A percentile compares a stretch with the other conserved stretches of the same genome.
These are phyloP conservation scores for Ceratocystis smalleyi DNA, from an alignment of 2,329 filamentous ascomycete genomes.

Conservation along the genomic window DNA sequence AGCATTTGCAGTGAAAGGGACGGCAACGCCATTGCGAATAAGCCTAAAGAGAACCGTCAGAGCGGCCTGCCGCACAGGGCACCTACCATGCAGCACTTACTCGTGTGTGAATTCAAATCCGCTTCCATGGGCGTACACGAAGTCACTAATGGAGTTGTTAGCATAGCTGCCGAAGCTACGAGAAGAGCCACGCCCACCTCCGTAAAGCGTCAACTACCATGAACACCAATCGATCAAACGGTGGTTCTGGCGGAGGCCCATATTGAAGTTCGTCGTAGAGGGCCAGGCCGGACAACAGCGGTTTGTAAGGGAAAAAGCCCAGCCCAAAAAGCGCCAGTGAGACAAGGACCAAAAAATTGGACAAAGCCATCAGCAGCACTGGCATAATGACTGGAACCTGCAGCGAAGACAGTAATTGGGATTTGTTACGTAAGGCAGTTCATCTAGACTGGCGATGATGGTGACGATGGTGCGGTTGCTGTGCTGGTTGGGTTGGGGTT, in stretches of 20 bases:
- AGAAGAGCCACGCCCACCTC: slow-evolving; percentile 39
- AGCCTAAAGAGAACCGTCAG: slow-evolving; percentile 38
- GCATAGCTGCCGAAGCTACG: neutral
- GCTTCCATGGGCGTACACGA: slow-evolving; percentile 69
- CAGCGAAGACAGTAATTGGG: neutral
- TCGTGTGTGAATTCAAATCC: slow-evolving; percentile 80
- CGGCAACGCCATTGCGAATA: slow-evolving; percentile 64
- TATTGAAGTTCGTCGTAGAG: slow-evolving; percentile 40
- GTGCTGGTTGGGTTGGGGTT: neutral
- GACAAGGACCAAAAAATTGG: slow-evolving; percentile 63
- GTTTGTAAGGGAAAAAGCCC: slow-evolving; percentile 97
- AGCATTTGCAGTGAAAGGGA: slow-evolving; percentile 91
- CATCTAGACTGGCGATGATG: neutral
- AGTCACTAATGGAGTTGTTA: slow-evolving; percentile 48
- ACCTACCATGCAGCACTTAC: slow-evolving; percentile 34
- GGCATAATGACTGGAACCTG: neutral
- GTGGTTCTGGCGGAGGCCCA: slow-evolving; percentile 43
- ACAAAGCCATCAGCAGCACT: slow-evolving; percentile 21
- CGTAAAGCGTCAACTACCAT: slow-evolving; percentile 95
- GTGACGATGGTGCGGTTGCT: neutral
- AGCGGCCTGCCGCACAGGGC: no score
- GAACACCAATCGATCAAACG: slow-evolving; percentile 82
- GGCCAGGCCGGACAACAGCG: slow-evolving; percentile 74
- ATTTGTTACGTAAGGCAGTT: neutral
- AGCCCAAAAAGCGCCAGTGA: slow-evolving; percentile 65